Conservation (phyloP, 306 rosid species). For the Dryas alaskensis region DNA sequence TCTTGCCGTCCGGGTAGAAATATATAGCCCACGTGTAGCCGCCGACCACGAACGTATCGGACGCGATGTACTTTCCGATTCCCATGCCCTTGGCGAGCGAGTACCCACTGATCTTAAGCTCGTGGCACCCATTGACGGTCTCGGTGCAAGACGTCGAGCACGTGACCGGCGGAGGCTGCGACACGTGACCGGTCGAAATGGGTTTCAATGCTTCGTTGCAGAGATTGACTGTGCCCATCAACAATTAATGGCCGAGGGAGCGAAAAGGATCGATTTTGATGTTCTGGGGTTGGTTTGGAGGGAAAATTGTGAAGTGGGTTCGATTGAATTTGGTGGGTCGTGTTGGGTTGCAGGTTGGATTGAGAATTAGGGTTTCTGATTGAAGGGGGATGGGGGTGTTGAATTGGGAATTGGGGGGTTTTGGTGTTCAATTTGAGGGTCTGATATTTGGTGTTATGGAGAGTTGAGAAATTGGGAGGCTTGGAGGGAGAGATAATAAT, state of each 20-base stretch:
- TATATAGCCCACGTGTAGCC: slow-evolving; percentile 62
- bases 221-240: slow-evolving; percentile 53
- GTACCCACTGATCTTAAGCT: slow-evolving; percentile 50
- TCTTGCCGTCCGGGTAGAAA: slow-evolving; percentile 68
- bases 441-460: neutral
- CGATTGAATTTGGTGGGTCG: neutral
- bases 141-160: slow-evolving; percentile 48
- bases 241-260: slow-evolving; percentile 13
- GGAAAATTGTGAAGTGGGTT: neutral
- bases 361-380: slow-evolving; percentile 10
- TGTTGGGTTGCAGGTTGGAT: neutral
- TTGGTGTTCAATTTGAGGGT: neutral
- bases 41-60: slow-evolving; percentile 55
- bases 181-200: slow-evolving; percentile 10
- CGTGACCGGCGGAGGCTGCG: slow-evolving; percentile 24
- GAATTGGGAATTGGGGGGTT: neutral
- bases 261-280: slow-evolving; percentile 7
- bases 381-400: neutral
- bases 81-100: slow-evolving; percentile 58
- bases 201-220: slow-evolving; percentile 28
- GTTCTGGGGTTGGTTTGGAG: neutral
- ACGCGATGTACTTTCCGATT: slow-evolving; percentile 51
- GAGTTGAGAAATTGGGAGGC: neutral
- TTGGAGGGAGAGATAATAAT: neutral
- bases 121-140: slow-evolving; percentile 53